These are phyloP conservation scores for Tetrahymena elliotti DNA, from an alignment of 73 alveolate genomes.

Conservation along the genomic window DNA sequence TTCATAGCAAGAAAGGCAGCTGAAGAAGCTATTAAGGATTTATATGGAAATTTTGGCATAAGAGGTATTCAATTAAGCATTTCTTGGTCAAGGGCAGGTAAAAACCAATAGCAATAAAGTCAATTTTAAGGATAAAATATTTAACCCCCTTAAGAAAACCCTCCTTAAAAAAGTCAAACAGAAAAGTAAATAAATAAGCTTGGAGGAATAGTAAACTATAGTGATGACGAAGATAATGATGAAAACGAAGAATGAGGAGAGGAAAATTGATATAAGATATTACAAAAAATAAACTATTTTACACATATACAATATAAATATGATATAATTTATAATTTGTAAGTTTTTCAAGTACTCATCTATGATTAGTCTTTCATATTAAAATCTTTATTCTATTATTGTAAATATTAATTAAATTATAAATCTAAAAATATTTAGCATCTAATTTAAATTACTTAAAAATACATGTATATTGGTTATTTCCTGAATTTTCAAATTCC, in stretches of 20 bases:
- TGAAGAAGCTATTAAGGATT: slow-evolving; percentile 24
- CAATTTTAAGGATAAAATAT: background rate
- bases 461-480: background rate
- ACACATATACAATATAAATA: background rate
- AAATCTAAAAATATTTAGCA: no score
- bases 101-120: background rate
- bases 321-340: no score
- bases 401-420: no score
- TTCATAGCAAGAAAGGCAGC: slow-evolving; percentile 31
- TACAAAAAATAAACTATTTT: background rate
- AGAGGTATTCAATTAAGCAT: slow-evolving; percentile 21
- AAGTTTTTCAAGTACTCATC: no score
- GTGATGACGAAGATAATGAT: background rate
- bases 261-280: background rate
- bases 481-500: background rate
- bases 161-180: background rate
- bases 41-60: slow-evolving; percentile 9
- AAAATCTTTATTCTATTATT: background rate
- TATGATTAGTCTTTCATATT: background rate
- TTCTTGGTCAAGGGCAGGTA: slow-evolving; percentile 35
- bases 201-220: background rate
- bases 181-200: background rate
- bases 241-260: background rate
- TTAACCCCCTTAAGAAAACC: background rate
- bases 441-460: background rate